Base-by-base conservation (phyloP, 148 eudicot genomes). In the Amaranthus palmeri region DNA sequence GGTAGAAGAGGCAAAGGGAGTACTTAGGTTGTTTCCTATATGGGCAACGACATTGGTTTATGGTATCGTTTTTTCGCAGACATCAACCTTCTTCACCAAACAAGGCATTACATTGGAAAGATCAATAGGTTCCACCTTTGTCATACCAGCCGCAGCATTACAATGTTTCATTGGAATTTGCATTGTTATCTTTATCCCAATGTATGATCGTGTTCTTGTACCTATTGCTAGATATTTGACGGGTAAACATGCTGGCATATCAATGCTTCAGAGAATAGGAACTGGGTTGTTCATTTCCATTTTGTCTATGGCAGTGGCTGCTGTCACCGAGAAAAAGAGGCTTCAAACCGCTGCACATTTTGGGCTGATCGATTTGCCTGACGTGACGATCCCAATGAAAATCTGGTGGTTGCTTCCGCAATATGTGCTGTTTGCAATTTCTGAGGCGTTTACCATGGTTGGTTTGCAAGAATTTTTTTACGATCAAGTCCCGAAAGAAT, bases 381-480 rank as follows among this genome's bases (percentile, higher is more conserved):
- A 76, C 3, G 82, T 13, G 40, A 79, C 68, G 0, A 77, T 90
- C 36, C 96, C 92, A 2, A 88, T 90, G 89, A 82, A 82, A 12
- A 74, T 90, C 3, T 85, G 85, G 84, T 88, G 96, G 92, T 61
- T 90, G 72, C 68, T 85, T 54, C 96, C 92, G 4, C 96, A 88
- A 58, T 83, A 87, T 65, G 60, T 57, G 4, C 13, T 90, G 72
- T 77, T 70, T 54, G 96, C 92, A 3, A 51, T 78, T 10, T 69
- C 86, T 7, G 84, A 85, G 45, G 86, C 74, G 0, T 82, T 85
- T 71, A 72, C 88, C 13, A 68, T 82, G 73, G 81, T 90, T 53
- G 96, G 96, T 8, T 40, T 88, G 78, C 96, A 90, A 73, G 92
- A 90, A 62, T 81, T 86, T 47, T 88, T 90, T 75, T 90, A 90